phyloP scores from a whole-genome alignment of 163 green algal species.

The Scenedesmus sp. region DNA sequence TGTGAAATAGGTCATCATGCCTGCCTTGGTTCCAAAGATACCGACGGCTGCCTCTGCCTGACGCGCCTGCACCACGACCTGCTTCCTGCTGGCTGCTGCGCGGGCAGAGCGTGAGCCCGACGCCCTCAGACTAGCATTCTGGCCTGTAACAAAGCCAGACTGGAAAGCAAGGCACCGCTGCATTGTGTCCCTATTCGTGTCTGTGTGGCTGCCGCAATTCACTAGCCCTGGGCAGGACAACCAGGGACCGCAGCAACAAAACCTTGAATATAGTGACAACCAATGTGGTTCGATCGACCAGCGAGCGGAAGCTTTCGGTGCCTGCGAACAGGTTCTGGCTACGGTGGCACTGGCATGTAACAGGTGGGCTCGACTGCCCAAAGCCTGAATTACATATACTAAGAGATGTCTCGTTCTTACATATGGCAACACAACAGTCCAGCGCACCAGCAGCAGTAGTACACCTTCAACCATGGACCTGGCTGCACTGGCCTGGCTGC shows the following conservation, averaged over 20 bases:
- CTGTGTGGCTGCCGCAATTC: conserved; percentile 33
- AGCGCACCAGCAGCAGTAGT: neutral
- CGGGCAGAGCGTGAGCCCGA: conserved; percentile 15
- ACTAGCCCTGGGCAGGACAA: conserved; percentile 24
- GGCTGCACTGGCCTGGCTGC: neutral
- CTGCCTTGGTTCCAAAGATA: conserved; percentile 96
- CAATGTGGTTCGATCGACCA: neutral
- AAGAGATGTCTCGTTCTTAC: neutral
- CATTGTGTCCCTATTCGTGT: conserved; percentile 32
- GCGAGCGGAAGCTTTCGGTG: neutral
- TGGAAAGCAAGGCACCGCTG: conserved; percentile 43
- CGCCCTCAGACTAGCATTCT: conserved; percentile 27
- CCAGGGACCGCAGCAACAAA: conserved; percentile 36
- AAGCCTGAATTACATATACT: no score
- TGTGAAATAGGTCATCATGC: conserved; percentile 97
- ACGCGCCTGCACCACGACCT: conserved; percentile 51
- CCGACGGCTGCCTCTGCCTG: conserved; percentile 63
- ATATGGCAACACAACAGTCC: neutral
- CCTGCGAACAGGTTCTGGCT: neutral
- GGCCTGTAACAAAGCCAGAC: neutral
- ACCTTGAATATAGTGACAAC: neutral
- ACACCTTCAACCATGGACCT: neutral
- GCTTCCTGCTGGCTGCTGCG: conserved; percentile 43
- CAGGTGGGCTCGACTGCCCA: neutral
- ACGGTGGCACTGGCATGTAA: conserved; percentile 12